Evolutionary conservation across 306 rosid genomes (phyloP).

Genomic region (Oemleria cerasiformis): DNA sequence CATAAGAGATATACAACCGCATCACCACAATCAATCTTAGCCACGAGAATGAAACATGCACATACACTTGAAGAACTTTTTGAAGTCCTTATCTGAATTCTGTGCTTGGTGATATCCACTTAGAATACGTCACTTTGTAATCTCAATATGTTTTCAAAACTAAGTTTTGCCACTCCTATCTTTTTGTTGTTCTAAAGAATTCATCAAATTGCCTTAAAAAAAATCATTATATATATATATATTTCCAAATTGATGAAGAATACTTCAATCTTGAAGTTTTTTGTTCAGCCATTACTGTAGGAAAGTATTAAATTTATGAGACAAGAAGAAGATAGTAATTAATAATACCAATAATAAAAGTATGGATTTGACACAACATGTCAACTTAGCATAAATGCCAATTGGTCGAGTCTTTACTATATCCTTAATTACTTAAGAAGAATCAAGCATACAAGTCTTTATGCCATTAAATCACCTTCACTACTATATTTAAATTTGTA

Average conservation of each 20-base stretch:
- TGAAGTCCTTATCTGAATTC: background rate
- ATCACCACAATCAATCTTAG: conserved; percentile 3
- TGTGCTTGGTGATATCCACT: background rate
- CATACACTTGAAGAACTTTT: background rate
- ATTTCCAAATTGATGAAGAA: background rate
- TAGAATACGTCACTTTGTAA: background rate
- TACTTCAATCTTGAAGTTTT: background rate
- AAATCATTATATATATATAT: background rate
- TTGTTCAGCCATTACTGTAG: background rate
- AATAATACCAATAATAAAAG: no score
- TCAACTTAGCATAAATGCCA: background rate
- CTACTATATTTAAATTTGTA: background rate
- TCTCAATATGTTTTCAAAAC: conserved; percentile 1
- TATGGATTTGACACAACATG: background rate
- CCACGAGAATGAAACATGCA: conserved; percentile 1
- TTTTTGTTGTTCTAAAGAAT: background rate
- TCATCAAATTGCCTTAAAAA: no score
- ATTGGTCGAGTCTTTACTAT: background rate
- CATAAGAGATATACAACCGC: conserved; percentile 1
- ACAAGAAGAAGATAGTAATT: no score
- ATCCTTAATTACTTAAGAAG: background rate
- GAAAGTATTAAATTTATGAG: no score
- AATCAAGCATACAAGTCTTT: background rate
- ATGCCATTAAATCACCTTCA: background rate
- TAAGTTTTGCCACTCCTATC: background rate